These are phyloP conservation scores for Trichoderma sp. DNA, from an alignment of 2,329 filamentous ascomycete genomes.

Conservation along the genomic window DNA sequence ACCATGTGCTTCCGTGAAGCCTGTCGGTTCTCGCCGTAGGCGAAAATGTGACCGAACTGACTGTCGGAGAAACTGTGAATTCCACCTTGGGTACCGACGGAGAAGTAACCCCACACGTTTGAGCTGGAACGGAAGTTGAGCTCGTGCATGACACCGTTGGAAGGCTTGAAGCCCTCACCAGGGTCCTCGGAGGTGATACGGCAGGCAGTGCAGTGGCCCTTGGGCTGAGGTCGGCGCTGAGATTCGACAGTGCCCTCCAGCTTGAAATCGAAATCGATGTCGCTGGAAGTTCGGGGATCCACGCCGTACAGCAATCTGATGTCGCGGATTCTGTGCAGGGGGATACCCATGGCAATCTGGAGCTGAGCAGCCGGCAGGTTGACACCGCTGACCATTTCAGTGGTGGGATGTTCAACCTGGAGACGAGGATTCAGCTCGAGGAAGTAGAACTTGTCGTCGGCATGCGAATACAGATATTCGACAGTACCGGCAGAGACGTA, in stretches of 20 bases:
- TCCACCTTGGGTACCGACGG: slow-evolving; percentile 90
- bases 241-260: slow-evolving; percentile 78
- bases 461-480: slow-evolving; percentile 97
- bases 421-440: slow-evolving; percentile 97
- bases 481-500: slow-evolving; percentile 99
- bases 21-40: slow-evolving; percentile 95
- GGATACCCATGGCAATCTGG: slow-evolving; percentile 98
- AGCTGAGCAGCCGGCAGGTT: slow-evolving; percentile 96
- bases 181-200: slow-evolving; percentile 99
- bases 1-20: slow-evolving; percentile 99
- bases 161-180: slow-evolving; percentile 99
- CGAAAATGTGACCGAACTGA: slow-evolving; percentile 99
- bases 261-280: slow-evolving; percentile 97
- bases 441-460: slow-evolving; percentile 99
- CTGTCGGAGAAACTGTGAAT: slow-evolving; percentile 99
- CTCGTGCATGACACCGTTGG: slow-evolving; percentile 98
- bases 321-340: slow-evolving; percentile 91
- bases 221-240: slow-evolving; percentile 87
- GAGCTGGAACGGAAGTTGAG: slow-evolving; percentile 98
- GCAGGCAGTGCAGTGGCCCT: slow-evolving; percentile 96
- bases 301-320: slow-evolving; percentile 95
- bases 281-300: slow-evolving; percentile 80
- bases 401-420: slow-evolving; percentile 98
- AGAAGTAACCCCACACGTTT: slow-evolving; percentile 99
- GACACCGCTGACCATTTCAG: slow-evolving; percentile 98